Conservation (phyloP, 805 yeast species). For the Sungouiella thailandica region DNA sequence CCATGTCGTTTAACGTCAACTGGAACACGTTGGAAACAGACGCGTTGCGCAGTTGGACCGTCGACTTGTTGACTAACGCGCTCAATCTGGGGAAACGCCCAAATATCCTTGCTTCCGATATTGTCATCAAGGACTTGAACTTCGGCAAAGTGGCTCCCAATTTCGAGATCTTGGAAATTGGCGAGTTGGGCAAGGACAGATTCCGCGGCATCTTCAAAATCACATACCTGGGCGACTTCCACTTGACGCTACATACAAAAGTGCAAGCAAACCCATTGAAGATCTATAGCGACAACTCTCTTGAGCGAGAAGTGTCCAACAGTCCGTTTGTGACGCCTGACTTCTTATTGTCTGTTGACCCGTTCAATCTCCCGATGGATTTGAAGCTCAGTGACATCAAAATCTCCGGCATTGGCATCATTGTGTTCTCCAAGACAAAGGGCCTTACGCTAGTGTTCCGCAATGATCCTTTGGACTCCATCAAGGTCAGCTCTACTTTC, state of each 20-base stretch:
- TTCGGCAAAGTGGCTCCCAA: conserved; percentile 73
- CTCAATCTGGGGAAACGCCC: conserved; percentile 71
- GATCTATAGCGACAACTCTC: conserved; percentile 48
- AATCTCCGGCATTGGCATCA: conserved; percentile 75
- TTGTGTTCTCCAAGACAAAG: conserved; percentile 75
- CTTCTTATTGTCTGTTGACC: conserved; percentile 59
- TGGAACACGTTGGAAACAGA: conserved; percentile 73
- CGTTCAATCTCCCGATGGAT: conserved; percentile 75
- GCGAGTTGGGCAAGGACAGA: conserved; percentile 70
- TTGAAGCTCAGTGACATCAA: conserved; percentile 66
- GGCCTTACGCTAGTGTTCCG: conserved; percentile 84
- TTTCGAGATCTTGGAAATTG: conserved; percentile 76
- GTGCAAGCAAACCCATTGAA: conserved; percentile 82
- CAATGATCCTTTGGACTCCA: conserved; percentile 82
- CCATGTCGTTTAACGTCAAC: conserved; percentile 73
- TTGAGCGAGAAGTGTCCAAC: conserved; percentile 29
- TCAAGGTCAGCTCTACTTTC: conserved; percentile 80
- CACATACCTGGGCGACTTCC: conserved; percentile 71
- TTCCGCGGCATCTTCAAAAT: conserved; percentile 81
- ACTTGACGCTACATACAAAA: conserved; percentile 67
- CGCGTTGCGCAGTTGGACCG: conserved; percentile 56
- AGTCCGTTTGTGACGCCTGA: conserved; percentile 58
- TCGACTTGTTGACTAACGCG: conserved; percentile 63
- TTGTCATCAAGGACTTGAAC: conserved; percentile 60
- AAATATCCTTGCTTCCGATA: conserved; percentile 62